Percentiles rank a stretch among this genome's conserved stretches.
Conservation (phyloP, 345 rosid genomes). For the Salix purpurea region DNA sequence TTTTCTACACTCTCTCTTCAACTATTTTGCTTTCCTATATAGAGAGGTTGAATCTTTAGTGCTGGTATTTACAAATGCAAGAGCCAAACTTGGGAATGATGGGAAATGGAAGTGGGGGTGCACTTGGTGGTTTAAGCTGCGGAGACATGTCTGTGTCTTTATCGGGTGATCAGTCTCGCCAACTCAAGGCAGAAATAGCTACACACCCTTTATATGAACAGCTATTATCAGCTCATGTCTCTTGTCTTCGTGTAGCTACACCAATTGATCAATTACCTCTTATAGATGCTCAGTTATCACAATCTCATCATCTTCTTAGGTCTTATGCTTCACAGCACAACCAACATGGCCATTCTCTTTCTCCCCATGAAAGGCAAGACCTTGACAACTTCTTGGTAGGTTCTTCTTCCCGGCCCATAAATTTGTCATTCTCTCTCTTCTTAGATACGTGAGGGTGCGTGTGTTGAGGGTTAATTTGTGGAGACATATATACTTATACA, state of each 20-base stretch:
- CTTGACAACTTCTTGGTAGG: constrained; percentile 87
- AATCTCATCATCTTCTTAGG: constrained; percentile 76
- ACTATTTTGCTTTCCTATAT: background rate
- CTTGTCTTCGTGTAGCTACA: constrained; percentile 89
- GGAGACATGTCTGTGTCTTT: constrained; percentile 43
- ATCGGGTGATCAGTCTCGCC: constrained; percentile 49
- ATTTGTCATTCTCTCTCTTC: background rate
- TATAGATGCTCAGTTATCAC: constrained; percentile 87
- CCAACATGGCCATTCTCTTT: constrained; percentile 38
- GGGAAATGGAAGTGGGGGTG: constrained; percentile 41
- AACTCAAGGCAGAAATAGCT: constrained; percentile 80
- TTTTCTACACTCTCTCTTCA: background rate
- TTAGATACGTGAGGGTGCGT: background rate
- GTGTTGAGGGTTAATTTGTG: background rate
- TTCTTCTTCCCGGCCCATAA: background rate
- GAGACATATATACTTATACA: background rate
- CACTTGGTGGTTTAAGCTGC: constrained; percentile 29
- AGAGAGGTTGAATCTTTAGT: background rate
- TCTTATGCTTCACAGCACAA: constrained; percentile 62
- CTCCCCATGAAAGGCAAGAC: constrained; percentile 81
- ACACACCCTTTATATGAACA: constrained; percentile 84
- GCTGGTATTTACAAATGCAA: constrained; percentile 45
- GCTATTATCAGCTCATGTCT: constrained; percentile 75
- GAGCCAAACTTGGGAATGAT: constrained; percentile 73
- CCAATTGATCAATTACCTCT: constrained; percentile 95